These are phyloP conservation scores for Capsicum rhomboideum DNA, from an alignment of 257 asterid species.

Conservation along the genomic window DNA sequence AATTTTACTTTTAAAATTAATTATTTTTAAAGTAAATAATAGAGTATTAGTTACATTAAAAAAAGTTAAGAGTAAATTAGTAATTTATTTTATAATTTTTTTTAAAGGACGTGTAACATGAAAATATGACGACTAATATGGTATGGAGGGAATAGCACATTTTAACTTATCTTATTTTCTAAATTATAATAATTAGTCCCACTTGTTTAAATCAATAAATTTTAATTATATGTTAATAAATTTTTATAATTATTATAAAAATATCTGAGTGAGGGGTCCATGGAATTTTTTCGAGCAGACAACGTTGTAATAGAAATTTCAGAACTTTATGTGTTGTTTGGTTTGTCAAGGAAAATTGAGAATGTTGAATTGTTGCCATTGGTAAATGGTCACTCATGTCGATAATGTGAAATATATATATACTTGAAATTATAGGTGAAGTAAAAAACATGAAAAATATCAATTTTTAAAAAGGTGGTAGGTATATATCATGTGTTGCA, in stretches of 20 bases:
- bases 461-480: not conserved
- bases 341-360: not conserved
- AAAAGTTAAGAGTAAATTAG: not conserved
- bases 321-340: not conserved
- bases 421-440: conserved; percentile 10
- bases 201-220: not conserved
- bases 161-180: not conserved
- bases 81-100: not conserved
- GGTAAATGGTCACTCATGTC: conserved; percentile 26
- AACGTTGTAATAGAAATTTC: not conserved
- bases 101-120: not conserved
- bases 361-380: not conserved
- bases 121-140: not conserved
- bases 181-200: not conserved
- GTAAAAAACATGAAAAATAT: not conserved
- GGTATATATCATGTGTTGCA: not conserved
- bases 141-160: not conserved
- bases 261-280: not conserved
- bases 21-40: no score
- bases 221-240: not conserved
- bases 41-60: no score
- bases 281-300: not conserved
- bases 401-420: conserved; percentile 11
- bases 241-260: not conserved
- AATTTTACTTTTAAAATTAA: not conserved